Base-by-base conservation (phyloP, 768 basidiomycete genomes). In the Suillus decipiens region DNA sequence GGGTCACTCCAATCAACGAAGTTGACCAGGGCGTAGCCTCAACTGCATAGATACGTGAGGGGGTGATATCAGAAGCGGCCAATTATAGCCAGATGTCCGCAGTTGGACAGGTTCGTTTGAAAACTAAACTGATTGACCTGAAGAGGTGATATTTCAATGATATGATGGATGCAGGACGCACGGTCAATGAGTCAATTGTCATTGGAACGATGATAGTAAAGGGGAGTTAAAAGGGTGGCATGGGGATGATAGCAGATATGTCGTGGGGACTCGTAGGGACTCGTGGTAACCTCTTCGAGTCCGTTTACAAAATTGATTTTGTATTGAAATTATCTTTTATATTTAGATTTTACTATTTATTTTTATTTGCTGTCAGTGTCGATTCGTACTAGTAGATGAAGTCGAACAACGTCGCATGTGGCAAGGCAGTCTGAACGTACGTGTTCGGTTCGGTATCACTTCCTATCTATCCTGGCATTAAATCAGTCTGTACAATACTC, bases 391-490 rank as follows among this genome's bases (percentile, higher is more conserved):
- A 48, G 45, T 47, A 41, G 56, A 57, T 41, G 55, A 57, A 24
- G 56, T 57, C 19, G 56, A 57, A 41, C 39, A 41, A 28, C 39
- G 56, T 57, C 56, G 56, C 56, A 57, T 57, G 56, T 57, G 39
- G 56, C 56, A 57, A 39, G 10, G 55, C 24, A 57, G 56, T 57
- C 56, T 57, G 56, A 57, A 41, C 56, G 56, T 41, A 34, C 51
- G 51, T 53, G 56, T 57, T 57, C 63, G 62, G 62, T 64, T 68
- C 66, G 66, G 67, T 63, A 60, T 65, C 60, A 56, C 70, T 64
- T 59, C 53, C 65, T 63, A 55, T 60, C 66, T 65, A 39, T 55
- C 28, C 59, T 55, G 59, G 56, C 47, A 64, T 66, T 69, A 64
- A 65, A 62, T 65, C 55, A 57, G 5, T 7, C 24, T 57, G 37